These are phyloP conservation scores for Gonapodya sp. DNA, from an alignment of 192 early-diverging fungal genomes.

Conservation along the genomic window DNA sequence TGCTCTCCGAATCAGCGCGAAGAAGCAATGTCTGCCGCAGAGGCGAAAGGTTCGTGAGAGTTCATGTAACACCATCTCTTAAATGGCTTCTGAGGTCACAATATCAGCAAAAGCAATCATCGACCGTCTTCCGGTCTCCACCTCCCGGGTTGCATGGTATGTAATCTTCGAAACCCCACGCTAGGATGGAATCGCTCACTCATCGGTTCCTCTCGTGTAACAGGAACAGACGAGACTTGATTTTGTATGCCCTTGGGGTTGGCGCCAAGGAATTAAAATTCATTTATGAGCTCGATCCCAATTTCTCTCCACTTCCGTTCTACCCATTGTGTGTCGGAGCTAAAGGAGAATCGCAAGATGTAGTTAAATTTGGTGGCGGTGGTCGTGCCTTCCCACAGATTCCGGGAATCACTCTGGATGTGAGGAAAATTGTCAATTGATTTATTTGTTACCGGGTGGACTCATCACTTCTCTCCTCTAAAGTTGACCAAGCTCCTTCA, in stretches of 20 bases:
- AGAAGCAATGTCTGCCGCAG: neutral
- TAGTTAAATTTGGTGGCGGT: neutral
- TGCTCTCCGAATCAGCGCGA: too few species aligned
- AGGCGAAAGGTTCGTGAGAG: too few species aligned
- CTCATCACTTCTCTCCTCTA: slow-evolving; percentile 48
- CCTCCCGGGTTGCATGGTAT: neutral
- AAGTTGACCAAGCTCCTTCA: slow-evolving; percentile 64
- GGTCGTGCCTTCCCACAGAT: neutral
- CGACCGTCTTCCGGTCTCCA: neutral
- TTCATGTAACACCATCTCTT: too few species aligned
- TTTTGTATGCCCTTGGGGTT: slow-evolving; percentile 63
- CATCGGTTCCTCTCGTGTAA: neutral
- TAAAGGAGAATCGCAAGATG: neutral
- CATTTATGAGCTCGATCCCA: slow-evolving; percentile 55
- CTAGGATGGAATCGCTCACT: neutral
- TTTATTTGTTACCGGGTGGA: too few species aligned
- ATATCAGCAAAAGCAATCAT: neutral
- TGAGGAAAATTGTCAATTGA: too few species aligned
- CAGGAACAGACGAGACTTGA: slow-evolving; percentile 51
- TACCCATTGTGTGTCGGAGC: slow-evolving; percentile 37
- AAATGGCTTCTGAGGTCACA: too few species aligned
- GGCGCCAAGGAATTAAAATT: slow-evolving; percentile 46
- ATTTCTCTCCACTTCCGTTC: slow-evolving; percentile 60
- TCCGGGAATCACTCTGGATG: neutral
- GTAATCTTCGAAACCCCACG: neutral